Percentiles rank a stretch among this genome's conserved stretches.
phyloP scores from a whole-genome alignment of 371 early-diverging fungal genomes.

The Dichotomocladium elegans region DNA sequence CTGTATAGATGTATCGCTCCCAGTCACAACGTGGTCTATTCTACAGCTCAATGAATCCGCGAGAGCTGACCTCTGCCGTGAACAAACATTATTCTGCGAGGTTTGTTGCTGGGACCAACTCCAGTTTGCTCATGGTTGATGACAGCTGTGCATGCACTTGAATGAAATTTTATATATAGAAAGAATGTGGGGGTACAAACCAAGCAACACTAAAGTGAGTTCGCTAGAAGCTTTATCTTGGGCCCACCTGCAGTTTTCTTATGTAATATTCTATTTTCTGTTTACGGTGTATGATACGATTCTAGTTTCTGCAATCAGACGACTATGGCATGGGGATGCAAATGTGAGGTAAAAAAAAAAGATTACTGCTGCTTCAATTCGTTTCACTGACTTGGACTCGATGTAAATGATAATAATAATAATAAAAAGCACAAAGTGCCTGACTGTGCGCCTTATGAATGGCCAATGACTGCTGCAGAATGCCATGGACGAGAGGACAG shows the following conservation, averaged over 20 bases:
- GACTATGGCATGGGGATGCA: conserved; percentile 43
- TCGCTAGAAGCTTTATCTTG: background rate
- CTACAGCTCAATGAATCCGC: conserved; percentile 6
- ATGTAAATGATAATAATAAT: no score
- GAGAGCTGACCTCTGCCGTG: conserved; percentile 3
- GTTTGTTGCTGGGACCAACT: no score
- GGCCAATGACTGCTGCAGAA: conserved; percentile 31
- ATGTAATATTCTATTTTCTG: no score
- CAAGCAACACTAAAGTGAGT: conserved; percentile 8
- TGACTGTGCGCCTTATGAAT: conserved; percentile 32
- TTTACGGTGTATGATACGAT: no score
- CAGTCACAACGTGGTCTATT: conserved; percentile 13
- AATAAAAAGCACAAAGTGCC: conserved; percentile 22
- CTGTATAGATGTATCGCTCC: no score
- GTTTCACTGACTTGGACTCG: no score
- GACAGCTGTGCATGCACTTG: no score
- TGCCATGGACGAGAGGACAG: conserved; percentile 21
- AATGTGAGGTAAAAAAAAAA: conserved; percentile 23
- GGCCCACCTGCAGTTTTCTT: no score
- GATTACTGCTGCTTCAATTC: no score
- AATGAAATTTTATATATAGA: background rate
- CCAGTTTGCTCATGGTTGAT: no score
- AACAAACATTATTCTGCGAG: conserved; percentile 12
- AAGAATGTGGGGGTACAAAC: conserved; percentile 8
- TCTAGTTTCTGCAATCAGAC: conserved; percentile 17